phyloP scores from a whole-genome alignment of 1,284 basidiomycete genomes.

The Pascua guehoae region DNA sequence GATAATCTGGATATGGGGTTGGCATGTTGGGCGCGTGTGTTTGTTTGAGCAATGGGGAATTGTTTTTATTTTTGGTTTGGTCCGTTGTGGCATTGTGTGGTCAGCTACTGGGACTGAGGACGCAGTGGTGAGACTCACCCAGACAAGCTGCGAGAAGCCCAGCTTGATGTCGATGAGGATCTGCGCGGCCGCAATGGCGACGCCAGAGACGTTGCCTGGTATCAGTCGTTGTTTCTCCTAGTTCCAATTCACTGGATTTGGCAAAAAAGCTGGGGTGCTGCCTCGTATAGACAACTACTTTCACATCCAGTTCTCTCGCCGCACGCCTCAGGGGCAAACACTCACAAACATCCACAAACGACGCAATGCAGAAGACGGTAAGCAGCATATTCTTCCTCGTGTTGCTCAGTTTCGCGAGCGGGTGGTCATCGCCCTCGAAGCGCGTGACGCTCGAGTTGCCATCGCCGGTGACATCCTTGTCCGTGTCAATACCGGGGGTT shows the following conservation, averaged over 20 bases:
- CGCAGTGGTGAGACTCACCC: slow-evolving; percentile 24
- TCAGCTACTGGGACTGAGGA: not conserved
- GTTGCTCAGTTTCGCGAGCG: slow-evolving; percentile 6
- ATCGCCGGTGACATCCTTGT: too few relatives aligned
- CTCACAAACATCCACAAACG: slow-evolving; percentile 7
- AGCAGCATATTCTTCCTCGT: slow-evolving; percentile 19
- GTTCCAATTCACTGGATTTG: too few relatives aligned
- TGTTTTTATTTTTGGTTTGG: not conserved
- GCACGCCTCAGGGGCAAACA: not conserved
- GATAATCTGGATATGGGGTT: slow-evolving; percentile 22
- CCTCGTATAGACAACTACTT: too few relatives aligned
- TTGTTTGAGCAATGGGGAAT: not conserved
- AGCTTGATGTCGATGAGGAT: slow-evolving; percentile 30
- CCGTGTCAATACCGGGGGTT: too few relatives aligned
- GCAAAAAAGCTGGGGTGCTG: not conserved
- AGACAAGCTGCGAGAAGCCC: slow-evolving; percentile 30
- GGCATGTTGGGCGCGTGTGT: not conserved
- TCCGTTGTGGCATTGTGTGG: too few relatives aligned
- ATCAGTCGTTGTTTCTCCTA: not conserved
- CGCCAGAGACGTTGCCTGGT: slow-evolving; percentile 30
- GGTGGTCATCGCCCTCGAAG: not conserved
- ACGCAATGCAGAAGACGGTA: slow-evolving; percentile 30
- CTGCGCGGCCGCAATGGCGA: slow-evolving; percentile 32
- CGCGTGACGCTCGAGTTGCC: too few relatives aligned
- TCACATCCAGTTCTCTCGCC: too few relatives aligned